A percentile compares a stretch with the other conserved stretches of the same genome.
These are phyloP conservation scores for Penicillium sp. DNA, from an alignment of 2,329 filamentous ascomycete genomes.

Conservation along the genomic window DNA sequence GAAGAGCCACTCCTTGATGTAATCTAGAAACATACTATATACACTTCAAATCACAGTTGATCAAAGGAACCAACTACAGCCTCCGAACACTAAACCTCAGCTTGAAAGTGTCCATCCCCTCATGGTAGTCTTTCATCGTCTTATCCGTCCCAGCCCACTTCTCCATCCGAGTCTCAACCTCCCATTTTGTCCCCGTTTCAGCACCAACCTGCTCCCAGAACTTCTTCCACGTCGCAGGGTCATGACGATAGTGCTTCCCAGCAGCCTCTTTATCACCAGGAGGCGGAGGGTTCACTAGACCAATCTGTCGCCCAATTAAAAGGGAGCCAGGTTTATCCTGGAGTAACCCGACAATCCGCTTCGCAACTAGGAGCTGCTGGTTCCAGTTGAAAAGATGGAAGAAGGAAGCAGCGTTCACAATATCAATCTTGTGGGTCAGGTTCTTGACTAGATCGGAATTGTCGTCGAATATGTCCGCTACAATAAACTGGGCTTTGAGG, in stretches of 20 bases:
- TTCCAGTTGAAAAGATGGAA: conserved; percentile 45
- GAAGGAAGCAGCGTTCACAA: conserved; percentile 44
- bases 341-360: conserved; percentile 35
- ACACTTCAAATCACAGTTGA: background rate
- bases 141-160: conserved; percentile 15
- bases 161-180: conserved; percentile 33
- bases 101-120: conserved; percentile 16
- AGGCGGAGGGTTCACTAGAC: conserved; percentile 14
- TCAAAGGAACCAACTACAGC: background rate
- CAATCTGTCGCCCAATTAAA: conserved; percentile 27
- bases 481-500: conserved; percentile 32
- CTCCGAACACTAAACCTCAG: conserved; percentile 20
- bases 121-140: conserved; percentile 13
- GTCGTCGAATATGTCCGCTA: conserved; percentile 46
- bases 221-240: conserved; percentile 51
- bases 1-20: background rate
- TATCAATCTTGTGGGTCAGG: conserved; percentile 35
- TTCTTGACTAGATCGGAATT: conserved; percentile 27
- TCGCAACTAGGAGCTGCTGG: conserved; percentile 32
- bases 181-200: conserved; percentile 53
- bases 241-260: conserved; percentile 47
- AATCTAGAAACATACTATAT: background rate
- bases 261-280: conserved; percentile 9
- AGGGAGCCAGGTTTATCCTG: conserved; percentile 25
- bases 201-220: conserved; percentile 57